phyloP scores from a whole-genome alignment of 495 filamentous ascomycete genomes.

The Hyphodiscus hymeniophilus region DNA sequence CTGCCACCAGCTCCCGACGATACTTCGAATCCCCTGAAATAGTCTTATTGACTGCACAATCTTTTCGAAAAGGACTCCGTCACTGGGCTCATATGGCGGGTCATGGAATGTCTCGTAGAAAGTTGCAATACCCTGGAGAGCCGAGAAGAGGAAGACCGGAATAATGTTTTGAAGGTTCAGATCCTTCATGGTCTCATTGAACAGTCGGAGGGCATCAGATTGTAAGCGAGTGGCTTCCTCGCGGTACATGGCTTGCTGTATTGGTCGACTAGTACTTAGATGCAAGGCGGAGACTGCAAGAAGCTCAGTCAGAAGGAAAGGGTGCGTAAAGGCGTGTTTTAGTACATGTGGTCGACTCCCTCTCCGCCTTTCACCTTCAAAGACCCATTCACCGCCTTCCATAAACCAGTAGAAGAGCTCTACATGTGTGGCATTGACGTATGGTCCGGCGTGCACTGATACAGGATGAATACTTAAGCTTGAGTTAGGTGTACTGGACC shows the following conservation, averaged over 20 bases:
- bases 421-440: slow-evolving; percentile 24
- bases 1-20: slow-evolving; percentile 26
- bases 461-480: slow-evolving; percentile 1
- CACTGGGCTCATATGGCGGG: slow-evolving; percentile 11
- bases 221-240: slow-evolving; percentile 33
- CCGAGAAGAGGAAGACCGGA: slow-evolving; percentile 40
- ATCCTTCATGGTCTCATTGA: slow-evolving; percentile 22
- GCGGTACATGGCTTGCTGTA: slow-evolving; percentile 24
- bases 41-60: slow-evolving; percentile 35
- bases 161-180: slow-evolving; percentile 31
- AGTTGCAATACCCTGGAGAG: slow-evolving; percentile 34
- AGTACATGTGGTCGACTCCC: background rate
- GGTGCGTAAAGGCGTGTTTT: slow-evolving; percentile 23
- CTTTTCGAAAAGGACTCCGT: slow-evolving; percentile 29
- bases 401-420: slow-evolving; percentile 24
- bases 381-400: background rate
- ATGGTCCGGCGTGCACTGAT: slow-evolving; percentile 3
- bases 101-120: slow-evolving; percentile 35
- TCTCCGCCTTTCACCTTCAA: background rate
- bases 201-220: slow-evolving; percentile 29
- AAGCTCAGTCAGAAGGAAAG: slow-evolving; percentile 36
- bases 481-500: background rate
- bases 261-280: slow-evolving; percentile 22
- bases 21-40: slow-evolving; percentile 33
- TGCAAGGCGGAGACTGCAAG: slow-evolving; percentile 37